phyloP scores from a whole-genome alignment of 352 stramenopile genomes.

The Pilasporangium apinafurcum region DNA sequence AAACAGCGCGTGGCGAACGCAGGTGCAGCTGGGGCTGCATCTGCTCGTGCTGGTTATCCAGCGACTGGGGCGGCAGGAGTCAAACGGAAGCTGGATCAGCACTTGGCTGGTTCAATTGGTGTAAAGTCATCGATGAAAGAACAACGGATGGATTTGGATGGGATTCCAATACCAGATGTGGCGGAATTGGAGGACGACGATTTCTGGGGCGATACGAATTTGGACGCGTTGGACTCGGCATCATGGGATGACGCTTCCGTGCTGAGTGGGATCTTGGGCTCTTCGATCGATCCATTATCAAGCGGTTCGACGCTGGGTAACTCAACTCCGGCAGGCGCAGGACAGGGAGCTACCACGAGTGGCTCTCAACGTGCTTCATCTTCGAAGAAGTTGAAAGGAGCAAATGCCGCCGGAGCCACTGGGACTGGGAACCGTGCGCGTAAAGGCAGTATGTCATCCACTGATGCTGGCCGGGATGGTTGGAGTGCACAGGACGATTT shows the following conservation, averaged over 20 bases:
- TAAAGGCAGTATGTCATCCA: slow-evolving; percentile 54
- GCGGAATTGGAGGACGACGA: slow-evolving; percentile 76
- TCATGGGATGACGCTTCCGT: slow-evolving; percentile 79
- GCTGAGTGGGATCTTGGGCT: slow-evolving; percentile 53
- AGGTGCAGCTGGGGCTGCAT: slow-evolving; percentile 6
- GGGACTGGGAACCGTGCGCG: slow-evolving; percentile 14
- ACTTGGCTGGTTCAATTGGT: slow-evolving; percentile 4
- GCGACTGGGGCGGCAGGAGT: slow-evolving; percentile 13
- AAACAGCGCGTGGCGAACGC: slow-evolving; percentile 35
- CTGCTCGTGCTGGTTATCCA: slow-evolving; percentile 1
- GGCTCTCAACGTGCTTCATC: slow-evolving; percentile 9
- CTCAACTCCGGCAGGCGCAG: slow-evolving; percentile 9
- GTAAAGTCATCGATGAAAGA: slow-evolving; percentile 39
- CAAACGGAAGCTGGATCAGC: slow-evolving; percentile 70
- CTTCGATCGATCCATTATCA: slow-evolving; percentile 19
- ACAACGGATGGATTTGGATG: slow-evolving; percentile 69
- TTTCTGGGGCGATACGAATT: slow-evolving; percentile 85
- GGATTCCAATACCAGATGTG: slow-evolving; percentile 62
- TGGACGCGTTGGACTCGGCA: slow-evolving; percentile 76
- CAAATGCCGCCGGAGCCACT: slow-evolving; percentile 10
- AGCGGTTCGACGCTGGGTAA: slow-evolving; percentile 12
- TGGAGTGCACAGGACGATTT: slow-evolving; percentile 77
- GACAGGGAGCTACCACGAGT: slow-evolving; percentile 5
- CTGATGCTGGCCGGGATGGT: slow-evolving; percentile 37
- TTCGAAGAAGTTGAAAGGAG: slow-evolving; percentile 60